Evolutionary conservation across 345 rosid genomes (phyloP).

Genomic region (Eucalyptus marginata): DNA sequence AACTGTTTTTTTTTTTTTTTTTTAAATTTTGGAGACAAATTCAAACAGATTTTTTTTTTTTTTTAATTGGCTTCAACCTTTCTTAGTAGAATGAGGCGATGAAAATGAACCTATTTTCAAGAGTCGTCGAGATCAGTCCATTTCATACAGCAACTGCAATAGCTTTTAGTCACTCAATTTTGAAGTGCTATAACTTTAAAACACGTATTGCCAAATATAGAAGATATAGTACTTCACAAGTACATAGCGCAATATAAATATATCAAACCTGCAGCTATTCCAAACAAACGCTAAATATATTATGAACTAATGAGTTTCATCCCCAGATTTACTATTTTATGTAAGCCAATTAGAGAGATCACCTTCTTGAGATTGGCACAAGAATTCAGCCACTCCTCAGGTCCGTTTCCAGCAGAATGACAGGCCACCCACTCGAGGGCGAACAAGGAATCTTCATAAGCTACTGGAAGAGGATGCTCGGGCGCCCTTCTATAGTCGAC

Average conservation of each 20-base stretch:
- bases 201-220: not conserved
- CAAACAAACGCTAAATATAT: not conserved
- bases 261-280: not conserved
- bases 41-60: not conserved
- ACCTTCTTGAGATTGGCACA: not conserved
- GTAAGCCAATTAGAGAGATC: not conserved
- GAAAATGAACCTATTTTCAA: not conserved
- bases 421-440: conserved; percentile 32
- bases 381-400: conserved; percentile 7
- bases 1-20: not conserved
- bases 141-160: not conserved
- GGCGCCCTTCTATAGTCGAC: conserved; percentile 28
- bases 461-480: conserved; percentile 40
- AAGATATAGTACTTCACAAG: not conserved
- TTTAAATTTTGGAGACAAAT: not conserved
- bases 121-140: not conserved
- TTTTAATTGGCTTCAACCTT: not conserved
- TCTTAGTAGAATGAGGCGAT: not conserved
- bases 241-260: not conserved
- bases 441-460: conserved; percentile 40
- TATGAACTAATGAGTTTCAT: not conserved
- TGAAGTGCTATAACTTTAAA: not conserved
- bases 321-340: not conserved
- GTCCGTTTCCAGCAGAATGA: conserved; percentile 2
- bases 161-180: not conserved